Percentiles rank a stretch among this genome's conserved stretches.
Conservation (phyloP, 1,139 yeast species). For the Debaryomycetaceae sp. region DNA sequence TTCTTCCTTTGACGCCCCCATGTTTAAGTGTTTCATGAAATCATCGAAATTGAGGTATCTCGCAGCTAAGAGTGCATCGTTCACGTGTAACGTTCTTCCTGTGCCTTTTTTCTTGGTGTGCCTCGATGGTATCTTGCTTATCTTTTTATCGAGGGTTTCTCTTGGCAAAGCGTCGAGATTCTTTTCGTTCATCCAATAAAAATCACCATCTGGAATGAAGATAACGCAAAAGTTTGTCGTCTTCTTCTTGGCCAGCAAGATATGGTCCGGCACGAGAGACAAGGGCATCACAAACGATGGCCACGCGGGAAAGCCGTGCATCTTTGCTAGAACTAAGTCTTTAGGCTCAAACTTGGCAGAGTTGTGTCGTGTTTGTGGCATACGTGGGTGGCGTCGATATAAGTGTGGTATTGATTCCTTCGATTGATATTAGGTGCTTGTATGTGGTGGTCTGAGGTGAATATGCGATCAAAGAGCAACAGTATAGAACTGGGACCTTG, state of each 20-base stretch:
- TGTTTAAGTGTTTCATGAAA: conserved; percentile 31
- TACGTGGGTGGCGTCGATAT: too few relatives aligned
- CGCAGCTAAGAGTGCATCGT: conserved; percentile 40
- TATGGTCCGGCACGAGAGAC: conserved; percentile 34
- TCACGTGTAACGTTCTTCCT: conserved; percentile 29
- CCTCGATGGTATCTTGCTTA: conserved; percentile 27
- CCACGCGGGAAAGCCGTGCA: conserved; percentile 49
- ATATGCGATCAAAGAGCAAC: too few relatives aligned
- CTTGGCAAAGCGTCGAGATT: conserved; percentile 28
- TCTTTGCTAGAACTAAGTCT: conserved; percentile 42
- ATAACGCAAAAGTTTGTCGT: conserved; percentile 40
- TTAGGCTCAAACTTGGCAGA: conserved; percentile 23
- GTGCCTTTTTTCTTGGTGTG: conserved; percentile 18
- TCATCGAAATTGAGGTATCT: conserved; percentile 34
- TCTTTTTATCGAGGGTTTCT: conserved; percentile 23
- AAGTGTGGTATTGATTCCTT: too few relatives aligned
- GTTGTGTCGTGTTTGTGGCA: conserved; percentile 25
- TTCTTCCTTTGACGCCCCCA: conserved; percentile 18
- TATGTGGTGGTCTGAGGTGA: too few relatives aligned
- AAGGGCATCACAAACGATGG: conserved; percentile 46
- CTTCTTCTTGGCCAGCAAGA: conserved; percentile 36
- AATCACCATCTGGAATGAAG: conserved; percentile 47
- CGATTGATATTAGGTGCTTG: too few relatives aligned
- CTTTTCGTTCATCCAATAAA: conserved; percentile 43
- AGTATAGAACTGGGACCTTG: too few relatives aligned